Conservation (phyloP, 495 filamentous ascomycete genomes). For the Articulospora tetracladia region DNA sequence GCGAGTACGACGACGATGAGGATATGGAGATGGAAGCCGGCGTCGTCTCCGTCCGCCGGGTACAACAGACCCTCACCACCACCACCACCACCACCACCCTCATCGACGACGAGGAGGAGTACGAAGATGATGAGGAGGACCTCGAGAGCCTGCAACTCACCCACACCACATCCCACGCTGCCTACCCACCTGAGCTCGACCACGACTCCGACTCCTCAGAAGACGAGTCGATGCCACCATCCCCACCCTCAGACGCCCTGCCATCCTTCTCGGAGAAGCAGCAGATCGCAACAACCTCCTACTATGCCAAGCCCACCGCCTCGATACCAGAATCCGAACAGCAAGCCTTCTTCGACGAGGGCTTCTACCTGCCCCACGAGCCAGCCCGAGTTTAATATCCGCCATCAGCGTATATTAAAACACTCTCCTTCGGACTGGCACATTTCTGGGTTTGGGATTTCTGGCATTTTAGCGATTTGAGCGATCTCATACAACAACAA, state of each 20-base stretch:
- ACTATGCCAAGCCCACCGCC: constrained; percentile 18
- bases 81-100: constrained; percentile 19
- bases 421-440: background rate
- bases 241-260: constrained; percentile 64
- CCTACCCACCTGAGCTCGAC: constrained; percentile 70
- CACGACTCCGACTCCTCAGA: constrained; percentile 64
- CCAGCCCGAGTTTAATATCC: constrained; percentile 20
- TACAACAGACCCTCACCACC: constrained; percentile 35
- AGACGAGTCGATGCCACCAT: constrained; percentile 75
- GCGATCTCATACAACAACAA: constrained; percentile 3
- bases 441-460: constrained; percentile 3
- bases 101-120: constrained; percentile 51
- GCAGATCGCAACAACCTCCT: constrained; percentile 24
- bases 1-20: constrained; percentile 47
- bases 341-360: constrained; percentile 26
- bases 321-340: constrained; percentile 24
- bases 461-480: constrained; percentile 19
- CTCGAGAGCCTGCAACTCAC: constrained; percentile 66
- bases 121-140: constrained; percentile 71
- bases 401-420: constrained; percentile 28
- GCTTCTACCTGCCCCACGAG: constrained; percentile 24
- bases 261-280: constrained; percentile 67
- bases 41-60: constrained; percentile 37
- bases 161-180: constrained; percentile 63
- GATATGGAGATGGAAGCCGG: constrained; percentile 51